A percentile compares a stretch with the other conserved stretches of the same genome.
Evolutionary conservation across 768 basidiomycete genomes (phyloP).

Genomic region (Lepiota subincarnata): DNA sequence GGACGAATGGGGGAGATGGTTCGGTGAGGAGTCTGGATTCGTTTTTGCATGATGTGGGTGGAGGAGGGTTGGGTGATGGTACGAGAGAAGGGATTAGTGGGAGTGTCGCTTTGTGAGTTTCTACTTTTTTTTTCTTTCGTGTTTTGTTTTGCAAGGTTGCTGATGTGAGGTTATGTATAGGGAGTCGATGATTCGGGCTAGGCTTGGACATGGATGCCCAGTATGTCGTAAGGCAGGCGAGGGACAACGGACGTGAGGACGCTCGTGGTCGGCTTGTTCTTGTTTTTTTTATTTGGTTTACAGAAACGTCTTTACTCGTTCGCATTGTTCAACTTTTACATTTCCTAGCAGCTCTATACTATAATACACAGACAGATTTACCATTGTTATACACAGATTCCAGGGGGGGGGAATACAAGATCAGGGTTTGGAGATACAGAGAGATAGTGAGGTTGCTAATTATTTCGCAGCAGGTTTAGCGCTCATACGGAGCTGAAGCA

Average conservation of each 20-base stretch:
- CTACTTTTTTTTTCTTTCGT: not conserved
- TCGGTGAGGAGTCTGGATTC: conserved; percentile 12
- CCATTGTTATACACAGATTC: not conserved
- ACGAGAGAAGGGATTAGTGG: conserved; percentile 50
- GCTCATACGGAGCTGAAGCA: conserved; percentile 8
- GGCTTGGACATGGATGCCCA: conserved; percentile 15
- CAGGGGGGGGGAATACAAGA: not conserved
- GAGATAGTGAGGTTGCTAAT: not conserved
- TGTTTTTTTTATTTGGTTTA: conserved; percentile 1
- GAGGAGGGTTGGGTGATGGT: conserved; percentile 23
- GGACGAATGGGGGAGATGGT: conserved; percentile 48
- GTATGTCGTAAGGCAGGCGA: conserved; percentile 14
- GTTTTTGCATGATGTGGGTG: conserved; percentile 9
- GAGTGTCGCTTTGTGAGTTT: conserved; percentile 76
- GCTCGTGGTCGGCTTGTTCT: not conserved
- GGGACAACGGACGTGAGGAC: conserved; percentile 8
- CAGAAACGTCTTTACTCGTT: no score
- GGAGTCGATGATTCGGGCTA: conserved; percentile 16
- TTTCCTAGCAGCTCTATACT: not conserved
- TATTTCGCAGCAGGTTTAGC: not conserved
- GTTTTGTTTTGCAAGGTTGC: not conserved
- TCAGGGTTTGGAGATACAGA: not conserved
- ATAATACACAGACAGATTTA: not conserved
- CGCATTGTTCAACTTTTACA: not conserved
- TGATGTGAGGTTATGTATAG: not conserved